A percentile compares a stretch with the other conserved stretches of the same genome.
These are phyloP conservation scores for Geosmithia flava DNA, from an alignment of 2,329 filamentous ascomycete species.

Conservation along the genomic window DNA sequence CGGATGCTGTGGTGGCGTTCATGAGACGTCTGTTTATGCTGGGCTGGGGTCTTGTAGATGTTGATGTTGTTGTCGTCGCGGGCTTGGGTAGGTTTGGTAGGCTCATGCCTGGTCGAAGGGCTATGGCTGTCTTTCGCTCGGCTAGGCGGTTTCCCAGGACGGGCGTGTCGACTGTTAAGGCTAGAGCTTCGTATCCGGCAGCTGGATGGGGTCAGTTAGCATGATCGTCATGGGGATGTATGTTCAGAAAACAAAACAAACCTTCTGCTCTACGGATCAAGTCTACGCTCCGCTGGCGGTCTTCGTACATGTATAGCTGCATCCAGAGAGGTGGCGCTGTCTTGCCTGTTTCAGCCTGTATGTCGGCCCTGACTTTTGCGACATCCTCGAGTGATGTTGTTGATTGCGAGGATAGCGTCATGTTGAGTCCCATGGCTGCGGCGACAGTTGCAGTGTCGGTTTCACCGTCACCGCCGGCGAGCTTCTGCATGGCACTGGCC, in stretches of 20 bases:
- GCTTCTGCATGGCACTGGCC: constrained; percentile 37
- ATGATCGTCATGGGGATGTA: background rate
- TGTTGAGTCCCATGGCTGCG: constrained; percentile 22
- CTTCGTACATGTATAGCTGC: constrained; percentile 4
- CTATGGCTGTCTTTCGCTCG: constrained; percentile 12
- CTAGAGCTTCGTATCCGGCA: constrained; percentile 15
- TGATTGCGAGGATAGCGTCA: constrained; percentile 6
- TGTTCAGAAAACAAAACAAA: background rate
- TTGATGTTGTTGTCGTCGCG: constrained; percentile 1
- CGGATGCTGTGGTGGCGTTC: constrained; percentile 7
- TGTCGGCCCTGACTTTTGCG: background rate
- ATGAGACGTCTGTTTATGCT: constrained; percentile 6
- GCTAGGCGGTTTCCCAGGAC: constrained; percentile 15
- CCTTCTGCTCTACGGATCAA: constrained; percentile 12
- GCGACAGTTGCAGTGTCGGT: constrained; percentile 32
- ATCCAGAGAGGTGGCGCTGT: constrained; percentile 21
- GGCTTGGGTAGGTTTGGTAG: constrained; percentile 9
- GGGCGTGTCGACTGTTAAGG: constrained; percentile 15
- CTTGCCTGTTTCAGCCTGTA: background rate
- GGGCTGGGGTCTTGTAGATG: constrained; percentile 4
- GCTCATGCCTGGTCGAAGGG: constrained; percentile 8
- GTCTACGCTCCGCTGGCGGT: constrained; percentile 7
- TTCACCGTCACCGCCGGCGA: constrained; percentile 40
- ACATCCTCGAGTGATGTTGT: constrained; percentile 25
- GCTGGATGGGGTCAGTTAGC: background rate